Percentiles rank a stretch among this genome's conserved stretches.
These are phyloP conservation scores for Erodium trifolium DNA, from an alignment of 441 rosid genomes.

Conservation along the genomic window DNA sequence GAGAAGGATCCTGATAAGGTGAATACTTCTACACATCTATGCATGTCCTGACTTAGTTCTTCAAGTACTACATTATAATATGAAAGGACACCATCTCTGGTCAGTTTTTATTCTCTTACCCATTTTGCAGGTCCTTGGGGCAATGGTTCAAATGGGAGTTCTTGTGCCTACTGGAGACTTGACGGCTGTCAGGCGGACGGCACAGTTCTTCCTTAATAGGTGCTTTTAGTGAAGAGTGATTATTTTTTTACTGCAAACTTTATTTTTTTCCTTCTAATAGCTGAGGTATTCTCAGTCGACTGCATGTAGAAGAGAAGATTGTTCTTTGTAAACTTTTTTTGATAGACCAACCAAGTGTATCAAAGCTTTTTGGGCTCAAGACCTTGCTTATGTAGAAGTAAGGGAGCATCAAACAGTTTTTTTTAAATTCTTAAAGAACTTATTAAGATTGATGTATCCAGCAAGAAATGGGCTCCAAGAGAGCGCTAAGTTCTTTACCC, in stretches of 20 bases:
- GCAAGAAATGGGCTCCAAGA: too few relatives aligned
- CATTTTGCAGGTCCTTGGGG: constrained; percentile 60
- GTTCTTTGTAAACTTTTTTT: too few relatives aligned
- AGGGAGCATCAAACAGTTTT: too few relatives aligned
- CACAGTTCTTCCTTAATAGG: constrained; percentile 93
- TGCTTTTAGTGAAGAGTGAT: constrained; percentile 20
- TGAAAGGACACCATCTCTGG: constrained; percentile 6
- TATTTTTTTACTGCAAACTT: neutral
- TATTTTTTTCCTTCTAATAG: neutral
- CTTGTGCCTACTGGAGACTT: constrained; percentile 97
- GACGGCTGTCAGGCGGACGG: constrained; percentile 94
- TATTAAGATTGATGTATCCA: too few relatives aligned
- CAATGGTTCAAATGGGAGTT: constrained; percentile 99
- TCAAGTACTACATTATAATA: constrained; percentile 9
- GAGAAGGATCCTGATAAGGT: constrained; percentile 97
- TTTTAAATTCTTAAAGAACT: too few relatives aligned
- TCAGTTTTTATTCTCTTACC: constrained; percentile 16
- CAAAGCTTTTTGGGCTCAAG: too few relatives aligned
- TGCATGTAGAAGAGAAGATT: neutral
- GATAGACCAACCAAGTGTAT: too few relatives aligned
- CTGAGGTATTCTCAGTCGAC: neutral
- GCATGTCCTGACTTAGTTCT: constrained; percentile 13
- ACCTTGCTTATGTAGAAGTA: too few relatives aligned
- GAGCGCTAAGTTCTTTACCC: too few relatives aligned
- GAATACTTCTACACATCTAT: constrained; percentile 17